These are phyloP conservation scores for Chlamydomonas urium DNA, from an alignment of 139 green algal species.

Conservation along the genomic window DNA sequence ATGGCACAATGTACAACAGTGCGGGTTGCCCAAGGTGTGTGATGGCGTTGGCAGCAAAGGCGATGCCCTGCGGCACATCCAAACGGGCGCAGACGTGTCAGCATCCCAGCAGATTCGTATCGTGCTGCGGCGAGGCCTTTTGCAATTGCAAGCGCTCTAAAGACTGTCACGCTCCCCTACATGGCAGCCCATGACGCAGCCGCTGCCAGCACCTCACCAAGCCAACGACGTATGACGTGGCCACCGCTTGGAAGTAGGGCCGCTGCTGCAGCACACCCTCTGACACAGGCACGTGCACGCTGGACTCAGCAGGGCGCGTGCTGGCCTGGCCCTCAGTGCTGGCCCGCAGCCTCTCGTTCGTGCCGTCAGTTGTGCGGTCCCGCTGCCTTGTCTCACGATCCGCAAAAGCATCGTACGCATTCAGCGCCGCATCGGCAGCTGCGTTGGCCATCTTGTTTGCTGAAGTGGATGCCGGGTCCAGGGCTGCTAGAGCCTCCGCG, in stretches of 20 bases:
- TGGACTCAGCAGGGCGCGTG: too few relatives aligned
- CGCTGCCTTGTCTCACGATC: slow-evolving; percentile 4
- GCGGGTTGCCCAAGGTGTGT: slow-evolving; percentile 78
- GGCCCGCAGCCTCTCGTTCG: too few relatives aligned
- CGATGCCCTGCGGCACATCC: too few relatives aligned
- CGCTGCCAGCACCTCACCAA: too few relatives aligned
- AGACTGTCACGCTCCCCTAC: too few relatives aligned
- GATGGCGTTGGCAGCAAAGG: slow-evolving; percentile 79
- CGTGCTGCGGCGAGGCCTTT: too few relatives aligned
- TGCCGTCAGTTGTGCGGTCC: background rate
- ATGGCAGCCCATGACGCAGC: too few relatives aligned
- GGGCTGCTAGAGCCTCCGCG: slow-evolving; percentile 29
- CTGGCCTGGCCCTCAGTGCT: too few relatives aligned
- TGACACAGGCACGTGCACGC: slow-evolving; percentile 37
- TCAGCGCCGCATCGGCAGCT: slow-evolving; percentile 48
- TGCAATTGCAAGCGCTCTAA: too few relatives aligned
- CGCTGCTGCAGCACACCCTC: slow-evolving; percentile 66
- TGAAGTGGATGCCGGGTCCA: slow-evolving; percentile 31
- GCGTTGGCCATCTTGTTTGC: slow-evolving; percentile 45
- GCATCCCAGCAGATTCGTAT: too few relatives aligned
- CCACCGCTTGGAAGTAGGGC: slow-evolving; percentile 65
- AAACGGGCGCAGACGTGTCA: too few relatives aligned
- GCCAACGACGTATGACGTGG: slow-evolving; percentile 68
- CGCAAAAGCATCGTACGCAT: slow-evolving; percentile 53
- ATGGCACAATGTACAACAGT: slow-evolving; percentile 77